Evolutionary conservation across 768 basidiomycete genomes (phyloP).

Genomic region (Amanita phalloides): DNA sequence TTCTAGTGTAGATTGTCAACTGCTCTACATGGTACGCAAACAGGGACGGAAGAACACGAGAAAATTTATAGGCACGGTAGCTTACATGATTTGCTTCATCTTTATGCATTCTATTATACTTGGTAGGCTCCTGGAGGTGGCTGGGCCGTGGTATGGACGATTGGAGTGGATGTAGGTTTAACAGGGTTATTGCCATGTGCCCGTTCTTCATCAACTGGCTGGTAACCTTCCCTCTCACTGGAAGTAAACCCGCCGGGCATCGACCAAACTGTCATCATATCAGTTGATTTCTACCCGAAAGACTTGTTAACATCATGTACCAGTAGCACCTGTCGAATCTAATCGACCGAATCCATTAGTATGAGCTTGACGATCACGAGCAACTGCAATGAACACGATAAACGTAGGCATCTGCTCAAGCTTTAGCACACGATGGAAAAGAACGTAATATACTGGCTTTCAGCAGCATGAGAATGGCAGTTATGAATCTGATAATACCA

Average conservation of each 20-base stretch:
- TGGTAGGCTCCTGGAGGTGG: constrained; percentile 32
- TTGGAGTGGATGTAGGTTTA: constrained; percentile 15
- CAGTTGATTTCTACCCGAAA: not conserved
- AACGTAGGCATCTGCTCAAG: constrained; percentile 46
- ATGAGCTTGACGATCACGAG: constrained; percentile 46
- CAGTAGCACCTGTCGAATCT: constrained; percentile 46
- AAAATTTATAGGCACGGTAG: not conserved
- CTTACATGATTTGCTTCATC: not conserved
- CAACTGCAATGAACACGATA: constrained; percentile 34
- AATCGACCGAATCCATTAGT: constrained; percentile 37
- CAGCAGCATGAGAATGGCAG: constrained; percentile 41
- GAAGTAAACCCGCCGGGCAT: constrained; percentile 70
- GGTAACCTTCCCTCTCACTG: constrained; percentile 44
- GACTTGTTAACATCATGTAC: constrained; percentile 19
- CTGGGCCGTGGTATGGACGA: constrained; percentile 12
- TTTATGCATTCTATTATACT: constrained; percentile 19
- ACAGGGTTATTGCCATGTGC: constrained; percentile 6
- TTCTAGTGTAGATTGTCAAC: constrained; percentile 8
- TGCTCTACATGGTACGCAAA: not conserved
- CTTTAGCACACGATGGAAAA: not conserved
- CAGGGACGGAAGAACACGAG: not conserved
- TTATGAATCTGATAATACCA: constrained; percentile 44
- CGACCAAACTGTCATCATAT: constrained; percentile 48
- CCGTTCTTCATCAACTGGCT: constrained; percentile 47
- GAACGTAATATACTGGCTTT: constrained; percentile 30